Base-by-base conservation (phyloP, 176 grass and related monocot genomes). In the Melocanna baccifera region DNA sequence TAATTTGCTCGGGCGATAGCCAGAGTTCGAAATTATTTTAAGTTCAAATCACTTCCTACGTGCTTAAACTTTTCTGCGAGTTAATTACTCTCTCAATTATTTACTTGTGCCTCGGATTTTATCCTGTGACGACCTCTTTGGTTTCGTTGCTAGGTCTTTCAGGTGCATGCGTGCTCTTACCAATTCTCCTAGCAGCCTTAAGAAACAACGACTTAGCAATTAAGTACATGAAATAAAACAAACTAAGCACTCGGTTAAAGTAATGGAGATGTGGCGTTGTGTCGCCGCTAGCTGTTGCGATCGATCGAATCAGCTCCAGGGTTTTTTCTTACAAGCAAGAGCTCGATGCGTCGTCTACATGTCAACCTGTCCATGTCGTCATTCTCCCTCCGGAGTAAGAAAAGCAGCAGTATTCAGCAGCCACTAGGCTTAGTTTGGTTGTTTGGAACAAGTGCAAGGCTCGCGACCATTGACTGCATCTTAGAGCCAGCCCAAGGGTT, bases 391-490 rank as follows among this genome's bases (percentile, higher is more conserved):
- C 1, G 10, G 62, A n/a, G 1, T 67, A 77, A 45, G 4, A 71
- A 67, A 40, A 56, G 13, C 9, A 69, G 18, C 36, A 23, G 43
- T 4, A 30, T 77, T 68, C n/a, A 23, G 72, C 0, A 23, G 62
- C 37, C 51, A 70, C 20, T 48, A 3, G 63, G 40, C 9, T 70
- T 40, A 40, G 30, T 69, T 55, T 20, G 34, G 75, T 86, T 1
- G 28, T 14, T 78, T 48, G 39, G 65, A 0, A 34, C 4, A 20
- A 69, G 65, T 48, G 40, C 34, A 4, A 57, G 80, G 67, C 6
- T 18, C 4, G 7, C 7, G 64, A 63, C 67, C 66, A 37, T 86
- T 73, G 84, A 73, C 67, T 22, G 76, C 45, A 86, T 72, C 74
- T 78, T 8, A 18, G 7, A 70, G 40, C 20, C 9, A 66, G 22